Evolutionary conservation across 129 eudicot species (phyloP).

Genomic region (Silybum marianum): DNA sequence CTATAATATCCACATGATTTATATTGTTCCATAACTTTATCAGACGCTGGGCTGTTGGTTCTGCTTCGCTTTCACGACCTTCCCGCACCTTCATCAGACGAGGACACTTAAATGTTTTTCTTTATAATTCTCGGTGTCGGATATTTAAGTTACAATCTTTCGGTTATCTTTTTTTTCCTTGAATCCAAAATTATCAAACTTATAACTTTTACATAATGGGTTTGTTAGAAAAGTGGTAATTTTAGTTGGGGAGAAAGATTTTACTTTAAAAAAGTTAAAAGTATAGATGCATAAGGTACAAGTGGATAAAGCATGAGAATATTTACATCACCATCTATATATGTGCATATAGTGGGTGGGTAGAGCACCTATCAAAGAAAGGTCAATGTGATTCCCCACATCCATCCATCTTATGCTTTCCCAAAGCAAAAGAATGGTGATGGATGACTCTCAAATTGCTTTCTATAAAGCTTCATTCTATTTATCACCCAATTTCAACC

Average conservation of each 20-base stretch:
- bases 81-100: background rate
- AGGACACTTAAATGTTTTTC: background rate
- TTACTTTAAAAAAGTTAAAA: background rate
- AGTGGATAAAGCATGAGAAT: background rate
- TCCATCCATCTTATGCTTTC: constrained; percentile 26
- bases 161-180: background rate
- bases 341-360: constrained; percentile 16
- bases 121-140: background rate
- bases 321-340: constrained; percentile 9
- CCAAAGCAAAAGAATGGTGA: constrained; percentile 35
- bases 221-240: background rate
- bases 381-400: constrained; percentile 21
- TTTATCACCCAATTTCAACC: constrained; percentile 18
- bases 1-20: background rate
- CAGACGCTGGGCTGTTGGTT: background rate
- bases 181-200: background rate
- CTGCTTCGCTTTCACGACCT: background rate
- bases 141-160: background rate
- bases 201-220: background rate
- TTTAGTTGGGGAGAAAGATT: background rate
- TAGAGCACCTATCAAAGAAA: constrained; percentile 17
- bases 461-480: constrained; percentile 23
- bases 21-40: background rate
- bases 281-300: background rate
- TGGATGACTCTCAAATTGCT: constrained; percentile 23